A percentile compares a stretch with the other conserved stretches of the same genome.
Conservation (phyloP, 2,329 filamentous ascomycete genomes). For the Daldinia eschscholtzii region DNA sequence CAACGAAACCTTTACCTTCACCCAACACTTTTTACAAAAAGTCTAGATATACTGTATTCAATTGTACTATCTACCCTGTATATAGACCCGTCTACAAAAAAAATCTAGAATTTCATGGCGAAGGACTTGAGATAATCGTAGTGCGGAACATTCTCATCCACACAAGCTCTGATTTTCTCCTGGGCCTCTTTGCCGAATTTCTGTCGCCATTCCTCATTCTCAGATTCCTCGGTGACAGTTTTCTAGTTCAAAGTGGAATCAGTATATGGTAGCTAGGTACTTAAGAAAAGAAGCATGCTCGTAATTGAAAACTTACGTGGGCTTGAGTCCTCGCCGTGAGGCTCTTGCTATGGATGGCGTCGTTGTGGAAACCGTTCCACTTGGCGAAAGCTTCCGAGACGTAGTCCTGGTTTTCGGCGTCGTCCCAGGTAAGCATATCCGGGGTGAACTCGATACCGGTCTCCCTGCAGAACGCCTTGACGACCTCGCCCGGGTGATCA, state of each 20-base stretch:
- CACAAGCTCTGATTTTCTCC: slow-evolving; percentile 76
- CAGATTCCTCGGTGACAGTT: slow-evolving; percentile 72
- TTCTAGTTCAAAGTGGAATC: slow-evolving; percentile 60
- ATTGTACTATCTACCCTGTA: slow-evolving; percentile 45
- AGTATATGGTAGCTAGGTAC: slow-evolving; percentile 39
- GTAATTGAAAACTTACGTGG: slow-evolving; percentile 61
- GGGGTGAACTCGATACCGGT: slow-evolving; percentile 81
- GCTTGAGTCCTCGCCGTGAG: slow-evolving; percentile 77
- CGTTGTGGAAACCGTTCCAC: slow-evolving; percentile 97
- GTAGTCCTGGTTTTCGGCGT: slow-evolving; percentile 75
- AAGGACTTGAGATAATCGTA: slow-evolving; percentile 89
- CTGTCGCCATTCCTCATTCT: slow-evolving; percentile 77
- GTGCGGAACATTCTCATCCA: slow-evolving; percentile 77
- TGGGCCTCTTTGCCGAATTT: slow-evolving; percentile 81
- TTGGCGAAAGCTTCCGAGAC: slow-evolving; percentile 89
- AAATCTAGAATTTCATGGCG: slow-evolving; percentile 69
- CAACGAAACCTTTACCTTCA: slow-evolving; percentile 27
- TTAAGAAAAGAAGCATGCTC: slow-evolving; percentile 6
- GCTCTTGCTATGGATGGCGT: slow-evolving; percentile 85
- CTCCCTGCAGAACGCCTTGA: slow-evolving; percentile 83
- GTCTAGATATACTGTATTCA: slow-evolving; percentile 45
- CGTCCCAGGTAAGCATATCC: slow-evolving; percentile 87
- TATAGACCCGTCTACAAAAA: slow-evolving; percentile 31
- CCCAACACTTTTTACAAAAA: slow-evolving; percentile 25
- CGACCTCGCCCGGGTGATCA: slow-evolving; percentile 81